Base-by-base conservation (phyloP, 2,329 filamentous ascomycete genomes). In the Talaromyces atroroseus region DNA sequence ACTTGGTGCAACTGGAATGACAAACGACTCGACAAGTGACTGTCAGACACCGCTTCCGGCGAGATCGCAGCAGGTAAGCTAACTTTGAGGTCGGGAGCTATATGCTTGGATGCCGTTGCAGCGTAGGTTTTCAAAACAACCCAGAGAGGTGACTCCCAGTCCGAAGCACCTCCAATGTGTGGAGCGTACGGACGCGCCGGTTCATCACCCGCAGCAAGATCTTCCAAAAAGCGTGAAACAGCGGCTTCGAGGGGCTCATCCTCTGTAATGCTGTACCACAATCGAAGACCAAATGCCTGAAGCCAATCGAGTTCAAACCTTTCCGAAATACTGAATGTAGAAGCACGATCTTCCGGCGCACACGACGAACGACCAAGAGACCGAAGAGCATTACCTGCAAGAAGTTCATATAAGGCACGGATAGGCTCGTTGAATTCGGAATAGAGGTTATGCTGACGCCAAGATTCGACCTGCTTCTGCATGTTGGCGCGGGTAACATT, bases 291-390 rank as follows among this genome's bases (percentile, higher is more conserved):
- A 71, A 99, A 96, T 0, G 92, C 87, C 67, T 95, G 92, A 70
- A 90, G 86, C 94, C 94, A 99, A 69, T 95, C 89, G 36, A 99
- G 79, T 4, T 84, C 84, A 68, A 96, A 99, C 48, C 86, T 86
- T 64, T 88, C 82, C 1, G 90, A 89, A 61, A 99, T 89, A 54
- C 85, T 81, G 67, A 99, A 96, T 0, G 87, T 87, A 14, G 86
- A 82, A 40, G 87, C 82, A 46, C 88, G 86, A 72, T 97, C 90
- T 71, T 97, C 94, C 8, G 87, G 75, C 1, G 89, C 83, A 6
- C 82, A 85, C 61, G 84, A 87, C 1, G 70, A 66, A 66, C 88
- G 86, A 11, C 92, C 94, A 62, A 91, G 83, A 58, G 89, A 92
- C 26, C 86, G 82, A 61, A 89, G 87, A n/a, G 90, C 86, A 62